Percentiles rank a stretch among this genome's conserved stretches.
Evolutionary conservation across 2,329 filamentous ascomycete genomes (phyloP).

Genomic region (Paraphoma chrysanthemicola): DNA sequence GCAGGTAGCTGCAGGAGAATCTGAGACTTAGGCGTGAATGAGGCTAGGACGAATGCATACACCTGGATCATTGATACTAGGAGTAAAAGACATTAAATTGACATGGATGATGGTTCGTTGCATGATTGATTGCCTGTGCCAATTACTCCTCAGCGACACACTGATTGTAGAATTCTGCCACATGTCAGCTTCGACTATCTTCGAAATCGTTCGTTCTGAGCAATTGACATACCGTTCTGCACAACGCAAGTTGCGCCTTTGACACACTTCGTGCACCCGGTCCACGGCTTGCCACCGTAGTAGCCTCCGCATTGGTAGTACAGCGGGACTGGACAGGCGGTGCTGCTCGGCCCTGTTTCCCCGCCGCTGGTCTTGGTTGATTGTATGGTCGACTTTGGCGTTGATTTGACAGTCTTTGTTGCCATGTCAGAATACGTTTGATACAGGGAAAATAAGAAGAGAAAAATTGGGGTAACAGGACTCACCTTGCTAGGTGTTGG

Average conservation of each 20-base stretch:
- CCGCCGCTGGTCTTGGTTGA: slow-evolving; percentile 15
- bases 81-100: not conserved
- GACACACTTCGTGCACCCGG: slow-evolving; percentile 36
- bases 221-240: slow-evolving; percentile 35
- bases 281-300: slow-evolving; percentile 32
- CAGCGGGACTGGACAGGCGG: slow-evolving; percentile 37
- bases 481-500: slow-evolving; percentile 12
- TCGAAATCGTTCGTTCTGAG: too few species aligned
- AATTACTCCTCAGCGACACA: slow-evolving; percentile 34
- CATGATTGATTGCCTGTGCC: too few species aligned
- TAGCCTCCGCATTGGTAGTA: slow-evolving; percentile 42
- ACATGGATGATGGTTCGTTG: not conserved
- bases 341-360: slow-evolving; percentile 36
- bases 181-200: slow-evolving; percentile 3
- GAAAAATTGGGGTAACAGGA: not conserved
- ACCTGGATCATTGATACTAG: too few species aligned
- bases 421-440: not conserved
- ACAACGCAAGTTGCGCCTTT: slow-evolving; percentile 31
- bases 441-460: not conserved
- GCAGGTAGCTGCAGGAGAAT: not conserved
- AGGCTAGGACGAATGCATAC: not conserved
- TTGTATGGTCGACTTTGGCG: slow-evolving; percentile 9
- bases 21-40: not conserved
- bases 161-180: slow-evolving; percentile 35
- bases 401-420: slow-evolving; percentile 11